phyloP scores from a whole-genome alignment of 106 monocot species.

The Chionographis japonica region DNA sequence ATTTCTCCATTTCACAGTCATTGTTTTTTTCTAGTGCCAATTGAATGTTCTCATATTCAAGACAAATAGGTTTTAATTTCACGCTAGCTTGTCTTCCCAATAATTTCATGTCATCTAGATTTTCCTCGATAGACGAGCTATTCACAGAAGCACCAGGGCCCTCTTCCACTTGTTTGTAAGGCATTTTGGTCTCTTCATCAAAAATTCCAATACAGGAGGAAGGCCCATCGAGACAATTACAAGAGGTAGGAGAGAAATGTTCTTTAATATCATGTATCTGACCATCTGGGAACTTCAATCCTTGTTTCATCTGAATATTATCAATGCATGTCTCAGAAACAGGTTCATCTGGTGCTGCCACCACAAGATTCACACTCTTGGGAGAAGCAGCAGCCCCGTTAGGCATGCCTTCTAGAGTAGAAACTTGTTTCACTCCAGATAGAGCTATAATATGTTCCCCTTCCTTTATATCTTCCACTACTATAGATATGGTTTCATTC shows the following conservation, averaged over 20 bases:
- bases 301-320: not conserved
- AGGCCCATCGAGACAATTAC: no score
- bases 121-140: not conserved
- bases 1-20: not conserved
- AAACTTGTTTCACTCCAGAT: not conserved
- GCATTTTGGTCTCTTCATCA: not conserved
- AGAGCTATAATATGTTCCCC: not conserved
- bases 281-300: not conserved
- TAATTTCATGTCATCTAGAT: not conserved
- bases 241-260: not conserved
- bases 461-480: not conserved
- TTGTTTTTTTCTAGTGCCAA: not conserved
- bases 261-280: not conserved
- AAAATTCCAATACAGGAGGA: not conserved
- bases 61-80: not conserved
- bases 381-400: not conserved
- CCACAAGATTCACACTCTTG: not conserved
- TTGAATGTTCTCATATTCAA: not conserved
- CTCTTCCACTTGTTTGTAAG: slow-evolving; percentile 2
- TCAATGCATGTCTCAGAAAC: not conserved
- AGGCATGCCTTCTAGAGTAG: not conserved
- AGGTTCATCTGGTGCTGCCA: not conserved
- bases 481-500: not conserved
- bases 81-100: not conserved
- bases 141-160: not conserved